phyloP scores from a whole-genome alignment of 495 filamentous ascomycete genomes.

The Glutinoglossum americanum region DNA sequence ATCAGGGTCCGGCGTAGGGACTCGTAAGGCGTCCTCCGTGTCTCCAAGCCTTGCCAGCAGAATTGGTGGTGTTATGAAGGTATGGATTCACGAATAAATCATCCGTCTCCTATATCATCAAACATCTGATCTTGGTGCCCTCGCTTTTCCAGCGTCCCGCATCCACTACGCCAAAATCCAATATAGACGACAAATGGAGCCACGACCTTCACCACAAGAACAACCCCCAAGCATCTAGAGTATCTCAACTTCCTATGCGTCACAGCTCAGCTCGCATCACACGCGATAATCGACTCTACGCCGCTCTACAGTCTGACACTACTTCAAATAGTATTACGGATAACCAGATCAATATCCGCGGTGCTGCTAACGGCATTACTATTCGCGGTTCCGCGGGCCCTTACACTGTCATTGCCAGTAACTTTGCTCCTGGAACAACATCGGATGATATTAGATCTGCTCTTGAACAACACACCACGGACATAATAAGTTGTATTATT shows the following conservation, averaged over 20 bases:
- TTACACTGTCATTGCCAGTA: slow-evolving; percentile 64
- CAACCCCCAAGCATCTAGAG: slow-evolving; percentile 14
- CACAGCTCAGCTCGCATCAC: slow-evolving; percentile 11
- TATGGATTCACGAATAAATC: slow-evolving; percentile 13
- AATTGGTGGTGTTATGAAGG: slow-evolving; percentile 52
- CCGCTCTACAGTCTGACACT: slow-evolving; percentile 13
- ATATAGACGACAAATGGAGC: slow-evolving; percentile 34
- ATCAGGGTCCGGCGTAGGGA: slow-evolving; percentile 22
- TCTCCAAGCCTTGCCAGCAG: slow-evolving; percentile 47
- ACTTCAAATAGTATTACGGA: slow-evolving; percentile 9
- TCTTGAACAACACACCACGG: slow-evolving; percentile 47
- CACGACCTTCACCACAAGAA: slow-evolving; percentile 29
- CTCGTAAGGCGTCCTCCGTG: slow-evolving; percentile 23
- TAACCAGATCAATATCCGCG: slow-evolving; percentile 14
- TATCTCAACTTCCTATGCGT: slow-evolving; percentile 15
- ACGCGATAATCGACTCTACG: slow-evolving; percentile 17
- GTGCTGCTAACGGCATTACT: slow-evolving; percentile 30
- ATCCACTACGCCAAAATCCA: slow-evolving; percentile 15
- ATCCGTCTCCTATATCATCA: background rate
- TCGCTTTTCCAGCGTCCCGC: slow-evolving; percentile 21
- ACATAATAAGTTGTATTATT: slow-evolving; percentile 50
- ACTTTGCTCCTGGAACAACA: slow-evolving; percentile 84
- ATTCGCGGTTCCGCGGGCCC: slow-evolving; percentile 69
- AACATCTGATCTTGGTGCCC: background rate
- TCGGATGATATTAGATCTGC: slow-evolving; percentile 85